A percentile compares a stretch with the other conserved stretches of the same genome.
These are phyloP conservation scores for Guyanaporus albipodus DNA, from an alignment of 768 basidiomycete species.

Conservation along the genomic window DNA sequence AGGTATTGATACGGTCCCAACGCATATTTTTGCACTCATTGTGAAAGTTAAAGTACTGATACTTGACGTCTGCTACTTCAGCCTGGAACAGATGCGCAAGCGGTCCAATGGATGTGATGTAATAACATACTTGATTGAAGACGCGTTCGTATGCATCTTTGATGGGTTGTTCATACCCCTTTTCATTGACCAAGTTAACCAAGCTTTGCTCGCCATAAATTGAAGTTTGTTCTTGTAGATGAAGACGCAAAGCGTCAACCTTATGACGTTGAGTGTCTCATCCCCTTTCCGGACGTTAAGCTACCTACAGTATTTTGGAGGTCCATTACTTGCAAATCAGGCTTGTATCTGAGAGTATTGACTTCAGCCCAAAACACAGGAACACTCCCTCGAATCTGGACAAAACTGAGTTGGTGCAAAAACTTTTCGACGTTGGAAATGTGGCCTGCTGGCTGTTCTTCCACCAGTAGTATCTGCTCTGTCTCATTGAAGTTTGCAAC, in stretches of 20 bases:
- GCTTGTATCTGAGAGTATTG: slow-evolving; percentile 92
- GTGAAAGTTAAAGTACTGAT: slow-evolving; percentile 98
- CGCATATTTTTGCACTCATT: slow-evolving; percentile 92
- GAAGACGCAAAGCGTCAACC: slow-evolving; percentile 66
- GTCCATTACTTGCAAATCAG: slow-evolving; percentile 96
- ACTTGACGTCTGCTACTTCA: slow-evolving; percentile 65
- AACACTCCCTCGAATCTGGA: slow-evolving; percentile 91
- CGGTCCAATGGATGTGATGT: not conserved
- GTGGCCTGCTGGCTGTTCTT: slow-evolving; percentile 45
- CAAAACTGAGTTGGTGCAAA: slow-evolving; percentile 72
- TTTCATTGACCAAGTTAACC: slow-evolving; percentile 91
- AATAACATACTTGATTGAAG: slow-evolving; percentile 51
- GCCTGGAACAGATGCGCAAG: slow-evolving; percentile 37
- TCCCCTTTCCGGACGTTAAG: not conserved
- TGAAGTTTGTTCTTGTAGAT: slow-evolving; percentile 68
- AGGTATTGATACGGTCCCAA: slow-evolving; percentile 85
- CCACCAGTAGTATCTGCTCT: slow-evolving; percentile 86
- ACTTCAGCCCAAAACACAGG: slow-evolving; percentile 97
- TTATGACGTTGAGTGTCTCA: slow-evolving; percentile 28
- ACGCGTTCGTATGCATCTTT: slow-evolving; percentile 93
- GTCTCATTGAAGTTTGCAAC: slow-evolving; percentile 99
- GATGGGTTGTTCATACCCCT: slow-evolving; percentile 87
- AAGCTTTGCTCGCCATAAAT: slow-evolving; percentile 76
- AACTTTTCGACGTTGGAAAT: slow-evolving; percentile 43
- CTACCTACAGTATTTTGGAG: slow-evolving; percentile 71